Conservation (phyloP, 176 grass and related monocot genomes). For the Tillandsia fasciculata region DNA sequence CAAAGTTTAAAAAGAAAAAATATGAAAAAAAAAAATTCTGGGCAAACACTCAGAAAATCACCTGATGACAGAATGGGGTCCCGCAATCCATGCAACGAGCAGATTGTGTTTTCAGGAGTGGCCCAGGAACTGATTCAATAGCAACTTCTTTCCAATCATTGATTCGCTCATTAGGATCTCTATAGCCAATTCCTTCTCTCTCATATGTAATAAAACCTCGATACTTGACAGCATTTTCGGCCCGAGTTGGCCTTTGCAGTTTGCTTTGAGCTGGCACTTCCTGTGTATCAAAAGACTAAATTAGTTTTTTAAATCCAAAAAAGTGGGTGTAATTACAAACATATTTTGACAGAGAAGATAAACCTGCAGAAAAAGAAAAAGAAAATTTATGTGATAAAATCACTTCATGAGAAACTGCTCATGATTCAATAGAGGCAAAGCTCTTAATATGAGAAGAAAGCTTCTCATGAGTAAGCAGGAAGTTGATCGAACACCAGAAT, state of each 20-base stretch:
- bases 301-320: too few species aligned
- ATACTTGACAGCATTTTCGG: conserved; percentile 55
- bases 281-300: conserved; percentile 32
- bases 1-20: conserved; percentile 1
- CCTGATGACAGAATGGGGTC: conserved; percentile 99
- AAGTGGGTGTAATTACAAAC: too few species aligned
- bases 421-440: too few species aligned
- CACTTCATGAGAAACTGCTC: neutral
- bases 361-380: too few species aligned
- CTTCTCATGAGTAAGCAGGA: neutral
- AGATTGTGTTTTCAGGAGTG: conserved; percentile 81
- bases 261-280: conserved; percentile 20
- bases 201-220: conserved; percentile 88
- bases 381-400: neutral
- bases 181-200: conserved; percentile 69
- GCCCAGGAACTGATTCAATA: conserved; percentile 70
- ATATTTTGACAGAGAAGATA: too few species aligned
- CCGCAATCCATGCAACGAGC: conserved; percentile 99
- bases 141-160: conserved; percentile 92
- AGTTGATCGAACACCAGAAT: neutral
- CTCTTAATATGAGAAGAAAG: neutral
- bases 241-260: conserved; percentile 46
- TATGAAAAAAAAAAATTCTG: neutral
- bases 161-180: conserved; percentile 61
- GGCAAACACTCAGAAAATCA: conserved; percentile 8